Evolutionary conservation across 2,329 filamentous ascomycete species (phyloP).

Genomic region (Leptographium galeiforme): DNA sequence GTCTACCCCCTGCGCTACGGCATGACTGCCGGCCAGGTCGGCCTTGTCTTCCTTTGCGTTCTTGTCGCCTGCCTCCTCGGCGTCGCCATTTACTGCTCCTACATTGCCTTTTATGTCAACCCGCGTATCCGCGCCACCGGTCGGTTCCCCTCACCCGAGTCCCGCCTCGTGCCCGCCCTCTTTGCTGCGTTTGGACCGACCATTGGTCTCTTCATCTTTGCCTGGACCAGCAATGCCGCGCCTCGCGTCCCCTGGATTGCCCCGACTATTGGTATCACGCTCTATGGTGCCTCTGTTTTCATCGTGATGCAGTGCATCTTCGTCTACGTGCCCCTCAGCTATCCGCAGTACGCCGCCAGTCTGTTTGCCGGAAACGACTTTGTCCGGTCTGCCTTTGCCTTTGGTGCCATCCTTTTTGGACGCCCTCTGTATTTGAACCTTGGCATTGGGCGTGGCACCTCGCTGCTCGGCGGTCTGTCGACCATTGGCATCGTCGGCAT

Average conservation of each 20-base stretch:
- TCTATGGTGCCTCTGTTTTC: constrained; percentile 39
- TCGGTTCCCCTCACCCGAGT: constrained; percentile 34
- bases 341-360: constrained; percentile 42
- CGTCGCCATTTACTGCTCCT: constrained; percentile 32
- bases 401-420: constrained; percentile 45
- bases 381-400: constrained; percentile 43
- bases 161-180: constrained; percentile 41
- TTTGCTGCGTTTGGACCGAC: constrained; percentile 37
- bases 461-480: constrained; percentile 41
- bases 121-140: constrained; percentile 34
- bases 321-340: constrained; percentile 42
- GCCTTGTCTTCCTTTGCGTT: constrained; percentile 48
- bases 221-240: constrained; percentile 36
- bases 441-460: constrained; percentile 43
- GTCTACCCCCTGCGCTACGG: constrained; percentile 46
- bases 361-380: constrained; percentile 50
- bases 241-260: constrained; percentile 38
- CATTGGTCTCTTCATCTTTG: constrained; percentile 47
- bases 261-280: constrained; percentile 41
- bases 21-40: constrained; percentile 44
- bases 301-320: constrained; percentile 47
- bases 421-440: constrained; percentile 45
- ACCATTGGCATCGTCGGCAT: constrained; percentile 44
- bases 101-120: constrained; percentile 37
- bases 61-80: constrained; percentile 43